Conservation (phyloP, 2,329 filamentous ascomycete genomes). For the Botrytis tulipae region DNA sequence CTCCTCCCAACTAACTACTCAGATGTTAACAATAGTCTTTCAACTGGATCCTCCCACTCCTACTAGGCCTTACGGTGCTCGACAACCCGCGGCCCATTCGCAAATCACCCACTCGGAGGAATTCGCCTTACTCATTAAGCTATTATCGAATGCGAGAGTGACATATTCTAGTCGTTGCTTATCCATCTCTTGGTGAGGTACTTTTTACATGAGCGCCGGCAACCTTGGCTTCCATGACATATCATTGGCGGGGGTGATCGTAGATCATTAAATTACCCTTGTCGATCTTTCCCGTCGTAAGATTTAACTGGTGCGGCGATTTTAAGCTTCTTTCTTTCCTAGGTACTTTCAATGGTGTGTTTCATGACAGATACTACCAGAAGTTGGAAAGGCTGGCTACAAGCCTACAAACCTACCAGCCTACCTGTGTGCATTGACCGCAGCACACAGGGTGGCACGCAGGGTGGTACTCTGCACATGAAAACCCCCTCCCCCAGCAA, state of each 20-base stretch:
- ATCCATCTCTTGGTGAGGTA: neutral
- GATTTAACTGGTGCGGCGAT: neutral
- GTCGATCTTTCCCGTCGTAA: neutral
- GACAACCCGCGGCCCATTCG: neutral
- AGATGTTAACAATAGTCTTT: neutral
- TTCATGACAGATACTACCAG: neutral
- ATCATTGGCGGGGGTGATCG: conserved; percentile 1
- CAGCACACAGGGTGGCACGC: neutral
- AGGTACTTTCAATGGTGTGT: neutral
- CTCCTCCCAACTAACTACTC: neutral
- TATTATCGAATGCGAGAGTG: neutral
- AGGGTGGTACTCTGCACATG: neutral
- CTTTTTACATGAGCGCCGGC: neutral
- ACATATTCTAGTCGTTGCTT: neutral
- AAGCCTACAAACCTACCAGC: neutral
- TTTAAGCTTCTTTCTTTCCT: conserved; percentile 3
- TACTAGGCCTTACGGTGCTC: neutral
- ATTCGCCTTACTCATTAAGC: neutral
- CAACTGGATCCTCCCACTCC: neutral
- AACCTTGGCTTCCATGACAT: neutral
- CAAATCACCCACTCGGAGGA: neutral
- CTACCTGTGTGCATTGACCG: neutral
- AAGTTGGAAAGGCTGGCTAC: conserved; percentile 11
- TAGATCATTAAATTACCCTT: neutral
- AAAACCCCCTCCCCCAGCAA: neutral